phyloP scores from a whole-genome alignment of 345 rosid genomes.

The Cardamine resedifolia region DNA sequence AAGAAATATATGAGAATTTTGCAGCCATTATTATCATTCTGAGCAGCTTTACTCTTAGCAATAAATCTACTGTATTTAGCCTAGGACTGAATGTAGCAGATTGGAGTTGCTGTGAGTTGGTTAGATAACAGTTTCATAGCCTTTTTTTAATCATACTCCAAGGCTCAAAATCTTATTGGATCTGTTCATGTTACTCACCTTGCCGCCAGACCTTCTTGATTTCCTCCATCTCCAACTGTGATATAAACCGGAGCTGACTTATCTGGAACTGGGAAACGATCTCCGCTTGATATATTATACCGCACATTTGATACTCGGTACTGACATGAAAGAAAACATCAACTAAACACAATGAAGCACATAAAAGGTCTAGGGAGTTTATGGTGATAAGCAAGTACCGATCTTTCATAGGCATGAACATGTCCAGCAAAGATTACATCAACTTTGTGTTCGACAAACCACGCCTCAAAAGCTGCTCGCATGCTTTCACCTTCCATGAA shows the following conservation, averaged over 20 bases:
- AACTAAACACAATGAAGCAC: neutral
- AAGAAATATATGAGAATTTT: neutral
- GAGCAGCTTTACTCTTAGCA: neutral
- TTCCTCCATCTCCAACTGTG: slow-evolving; percentile 96
- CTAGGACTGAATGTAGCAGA: neutral
- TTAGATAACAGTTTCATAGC: neutral
- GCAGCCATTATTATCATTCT: neutral
- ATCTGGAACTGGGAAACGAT: slow-evolving; percentile 60
- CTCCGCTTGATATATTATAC: slow-evolving; percentile 71
- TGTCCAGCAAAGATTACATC: slow-evolving; percentile 92
- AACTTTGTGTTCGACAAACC: slow-evolving; percentile 70
- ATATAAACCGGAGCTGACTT: slow-evolving; percentile 86
- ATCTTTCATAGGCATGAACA: slow-evolving; percentile 99
- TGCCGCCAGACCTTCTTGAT: slow-evolving; percentile 85
- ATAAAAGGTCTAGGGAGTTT: neutral
- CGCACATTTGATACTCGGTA: slow-evolving; percentile 78
- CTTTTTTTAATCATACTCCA: slow-evolving; percentile 4
- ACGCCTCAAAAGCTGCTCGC: slow-evolving; percentile 73
- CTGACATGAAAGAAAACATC: slow-evolving; percentile 40
- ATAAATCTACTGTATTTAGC: neutral
- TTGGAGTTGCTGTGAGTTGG: neutral
- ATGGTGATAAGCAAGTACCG: slow-evolving; percentile 50
- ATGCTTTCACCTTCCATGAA: slow-evolving; percentile 97
- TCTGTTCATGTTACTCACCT: slow-evolving; percentile 44
- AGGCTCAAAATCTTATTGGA: neutral